Percentiles rank a stretch among this genome's conserved stretches.
Conservation (phyloP, 2,329 filamentous ascomycete species). For the Colletotrichum orchidophilum region DNA sequence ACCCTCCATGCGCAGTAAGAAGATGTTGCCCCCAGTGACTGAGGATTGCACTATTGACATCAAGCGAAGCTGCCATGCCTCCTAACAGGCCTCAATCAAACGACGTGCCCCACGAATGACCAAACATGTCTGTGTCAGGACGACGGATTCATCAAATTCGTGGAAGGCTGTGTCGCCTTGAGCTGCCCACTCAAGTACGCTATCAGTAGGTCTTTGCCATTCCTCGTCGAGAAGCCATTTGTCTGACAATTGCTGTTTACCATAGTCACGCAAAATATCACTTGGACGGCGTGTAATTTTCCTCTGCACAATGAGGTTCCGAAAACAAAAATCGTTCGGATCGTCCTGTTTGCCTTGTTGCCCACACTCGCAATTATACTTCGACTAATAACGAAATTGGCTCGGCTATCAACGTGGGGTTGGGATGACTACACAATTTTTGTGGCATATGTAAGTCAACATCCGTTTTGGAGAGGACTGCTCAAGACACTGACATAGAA, state of each 20-base stretch:
- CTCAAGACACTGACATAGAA: not conserved
- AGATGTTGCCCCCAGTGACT: not conserved
- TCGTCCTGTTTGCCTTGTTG: not conserved
- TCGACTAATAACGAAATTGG: not conserved
- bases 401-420: not conserved
- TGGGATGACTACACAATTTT: conserved; percentile 20
- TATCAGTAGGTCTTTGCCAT: not conserved
- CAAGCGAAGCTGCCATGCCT: conserved; percentile 15
- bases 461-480: too few relatives aligned
- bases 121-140: conserved; percentile 21
- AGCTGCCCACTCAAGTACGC: conserved; percentile 18
- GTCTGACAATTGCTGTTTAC: not conserved
- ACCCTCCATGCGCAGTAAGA: conserved; percentile 20
- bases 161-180: not conserved
- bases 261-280: conserved; percentile 10
- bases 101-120: not conserved
- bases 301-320: not conserved
- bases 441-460: conserved; percentile 2
- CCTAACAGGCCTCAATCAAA: not conserved
- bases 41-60: not conserved
- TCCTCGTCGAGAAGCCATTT: not conserved
- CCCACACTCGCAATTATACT: conserved; percentile 8
- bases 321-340: not conserved
- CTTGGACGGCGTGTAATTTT: conserved; percentile 16
- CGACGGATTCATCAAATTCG: not conserved